phyloP scores from a whole-genome alignment of 805 yeast genomes.

The Zygoascus tannicola region DNA sequence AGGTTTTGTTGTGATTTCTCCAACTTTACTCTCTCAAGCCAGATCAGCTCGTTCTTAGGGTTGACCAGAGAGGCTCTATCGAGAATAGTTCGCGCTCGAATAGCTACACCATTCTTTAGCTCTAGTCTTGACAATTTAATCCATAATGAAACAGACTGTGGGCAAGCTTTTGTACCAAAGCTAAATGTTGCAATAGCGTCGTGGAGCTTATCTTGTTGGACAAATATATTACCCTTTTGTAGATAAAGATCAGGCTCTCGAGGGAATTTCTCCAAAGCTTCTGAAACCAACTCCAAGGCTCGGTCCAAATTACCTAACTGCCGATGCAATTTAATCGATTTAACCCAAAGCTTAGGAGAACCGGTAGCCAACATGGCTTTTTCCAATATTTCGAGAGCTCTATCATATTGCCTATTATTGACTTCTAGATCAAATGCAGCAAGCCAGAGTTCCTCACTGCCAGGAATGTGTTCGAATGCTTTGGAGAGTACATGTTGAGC shows the following conservation, averaged over 20 bases:
- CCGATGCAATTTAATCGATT: conserved; percentile 46
- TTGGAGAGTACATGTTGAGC: conserved; percentile 47
- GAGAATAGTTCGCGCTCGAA: conserved; percentile 60
- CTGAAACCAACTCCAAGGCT: conserved; percentile 36
- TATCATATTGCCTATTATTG: conserved; percentile 30
- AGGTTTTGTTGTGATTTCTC: conserved; percentile 45
- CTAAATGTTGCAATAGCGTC: conserved; percentile 41
- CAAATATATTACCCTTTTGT: conserved; percentile 52
- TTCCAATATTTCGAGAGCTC: conserved; percentile 32
- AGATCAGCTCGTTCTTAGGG: conserved; percentile 41
- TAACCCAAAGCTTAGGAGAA: conserved; percentile 50
- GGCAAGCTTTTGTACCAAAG: conserved; percentile 42
- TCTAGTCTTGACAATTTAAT: conserved; percentile 40
- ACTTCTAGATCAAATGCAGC: conserved; percentile 62
- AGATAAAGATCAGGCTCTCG: conserved; percentile 44
- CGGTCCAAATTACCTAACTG: conserved; percentile 27
- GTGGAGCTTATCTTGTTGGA: conserved; percentile 23
- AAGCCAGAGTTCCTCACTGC: conserved; percentile 52
- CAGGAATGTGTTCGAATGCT: conserved; percentile 38
- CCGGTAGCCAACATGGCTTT: conserved; percentile 33
- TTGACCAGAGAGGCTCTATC: conserved; percentile 55
- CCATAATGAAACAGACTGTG: conserved; percentile 45
- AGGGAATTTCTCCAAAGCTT: conserved; percentile 44
- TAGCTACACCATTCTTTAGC: conserved; percentile 34
- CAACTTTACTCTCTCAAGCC: conserved; percentile 48